Percentiles rank a stretch among this genome's conserved stretches.
Evolutionary conservation across 805 yeast species (phyloP).

Genomic region (Saturnispora halmiae): DNA sequence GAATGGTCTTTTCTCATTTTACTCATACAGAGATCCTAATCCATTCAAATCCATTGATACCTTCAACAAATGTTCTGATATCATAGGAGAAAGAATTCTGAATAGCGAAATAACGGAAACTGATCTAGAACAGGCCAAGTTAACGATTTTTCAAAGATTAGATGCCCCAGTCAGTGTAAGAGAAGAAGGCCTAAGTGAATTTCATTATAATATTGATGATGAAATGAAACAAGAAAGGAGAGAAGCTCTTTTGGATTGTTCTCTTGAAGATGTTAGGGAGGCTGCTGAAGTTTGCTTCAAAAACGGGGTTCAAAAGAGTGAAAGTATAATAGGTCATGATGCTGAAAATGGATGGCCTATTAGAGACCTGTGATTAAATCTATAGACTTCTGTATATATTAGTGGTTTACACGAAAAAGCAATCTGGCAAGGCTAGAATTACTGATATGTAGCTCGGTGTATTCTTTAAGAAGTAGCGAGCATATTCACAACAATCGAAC

Average conservation of each 20-base stretch:
- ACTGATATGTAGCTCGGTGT: no score
- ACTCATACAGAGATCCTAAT: conserved; percentile 92
- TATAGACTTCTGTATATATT: not conserved
- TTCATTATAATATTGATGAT: conserved; percentile 63
- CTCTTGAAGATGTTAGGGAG: conserved; percentile 47
- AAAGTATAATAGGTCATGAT: conserved; percentile 18
- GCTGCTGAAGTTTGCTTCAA: conserved; percentile 62
- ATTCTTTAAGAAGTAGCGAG: no score
- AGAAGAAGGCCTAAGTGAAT: conserved; percentile 61
- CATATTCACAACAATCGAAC: no score
- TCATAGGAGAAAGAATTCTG: conserved; percentile 30
- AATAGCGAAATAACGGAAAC: conserved; percentile 29
- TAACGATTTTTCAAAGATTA: conserved; percentile 81
- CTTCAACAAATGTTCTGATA: conserved; percentile 43
- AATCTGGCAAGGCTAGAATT: no score
- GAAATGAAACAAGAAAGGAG: conserved; percentile 77
- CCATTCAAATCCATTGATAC: conserved; percentile 59
- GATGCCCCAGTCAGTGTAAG: conserved; percentile 85
- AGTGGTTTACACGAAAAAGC: no score
- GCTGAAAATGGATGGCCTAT: conserved; percentile 9
- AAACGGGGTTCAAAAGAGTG: conserved; percentile 11
- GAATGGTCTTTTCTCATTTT: conserved; percentile 72
- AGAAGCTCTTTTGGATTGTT: conserved; percentile 58
- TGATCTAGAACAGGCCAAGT: conserved; percentile 82
- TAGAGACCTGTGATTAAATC: conserved; percentile 3